Base-by-base conservation (phyloP, 169 alveolate genomes). In the Cryptosporidium parvum region DNA sequence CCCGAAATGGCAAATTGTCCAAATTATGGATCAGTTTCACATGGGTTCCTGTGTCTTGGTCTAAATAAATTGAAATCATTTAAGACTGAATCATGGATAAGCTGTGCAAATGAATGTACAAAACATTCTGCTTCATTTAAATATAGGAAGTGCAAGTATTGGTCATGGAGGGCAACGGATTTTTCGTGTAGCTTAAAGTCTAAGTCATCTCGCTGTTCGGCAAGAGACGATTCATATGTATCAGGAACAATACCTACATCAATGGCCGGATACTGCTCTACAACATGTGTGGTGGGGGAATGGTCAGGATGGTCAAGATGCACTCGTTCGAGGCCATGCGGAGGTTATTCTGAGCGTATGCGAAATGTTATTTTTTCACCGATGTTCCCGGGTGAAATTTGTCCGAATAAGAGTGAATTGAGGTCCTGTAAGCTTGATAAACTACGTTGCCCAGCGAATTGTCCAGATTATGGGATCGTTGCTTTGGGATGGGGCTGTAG, bases 401-500 rank as follows among this genome's bases (percentile, higher is more conserved):
- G 89, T 59, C 89, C 89, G 2, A 80, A 80, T 33, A 80, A 45
- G 35, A 44, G 68, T 21, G 89, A 80, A 48, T 29, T 80, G 26
- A 59, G 75, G 59, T 80, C 80, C 3, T 80, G 89, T 42, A 80
- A 80, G 59, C 51, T 42, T n/a, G 89, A 80, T 21, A 31, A 59
- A 10, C 35, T 67, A 44, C 59, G 89, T 2, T 80, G 89, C 45
- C 89, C 89, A 31, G 35, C 67, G 42, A 80, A 80, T 80, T 80
- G 89, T 37, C 89, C 89, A 10, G 75, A 80, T 42, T 16, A 61
- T 29, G 89, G 75, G 5, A 80, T 80, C 42, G 42, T 80, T 23
- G 62, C 75, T 12, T 42, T 80, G n/a, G 89, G 89, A n/a, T 80
- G 89, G 89, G 89, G 89, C 14, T 80, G 89, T 45, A 80, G 80